Base-by-base conservation (phyloP, 495 filamentous ascomycete genomes). In the Thermochaetoides thermophila region DNA sequence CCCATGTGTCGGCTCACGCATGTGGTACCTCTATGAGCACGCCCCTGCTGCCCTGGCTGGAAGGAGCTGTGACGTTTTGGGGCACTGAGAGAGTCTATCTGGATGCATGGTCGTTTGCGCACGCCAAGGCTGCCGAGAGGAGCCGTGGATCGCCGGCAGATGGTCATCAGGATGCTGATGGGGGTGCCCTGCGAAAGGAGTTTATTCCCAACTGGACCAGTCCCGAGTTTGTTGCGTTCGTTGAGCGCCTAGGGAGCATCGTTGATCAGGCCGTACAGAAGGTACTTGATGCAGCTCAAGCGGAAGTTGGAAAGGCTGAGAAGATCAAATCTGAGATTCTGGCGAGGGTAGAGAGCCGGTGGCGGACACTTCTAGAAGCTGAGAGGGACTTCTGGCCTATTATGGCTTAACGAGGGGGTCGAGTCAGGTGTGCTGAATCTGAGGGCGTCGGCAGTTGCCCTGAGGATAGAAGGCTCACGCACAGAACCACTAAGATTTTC, bases 1-100 rank as follows among this genome's bases (percentile, higher is more conserved):
- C n/a, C n/a, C n/a, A n/a, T n/a, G n/a, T n/a, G n/a, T n/a, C n/a
- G n/a, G n/a, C n/a, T n/a, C n/a, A n/a, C n/a, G n/a, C n/a, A n/a
- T n/a, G n/a, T n/a, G n/a, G n/a, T n/a, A n/a, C n/a, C n/a, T n/a
- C n/a, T n/a, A n/a, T n/a, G n/a, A n/a, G n/a, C n/a, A n/a, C 26
- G 3, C 23, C 21, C 13, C 27, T 38, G 24, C 27, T 54, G 10
- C 48, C 47, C 1, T 57, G 48, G 49, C 49, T 84, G 11, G 76
- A 82, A 46, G 78, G 76, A 7, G 49, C 83, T 37, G 63, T 80
- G 7, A 68, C 80, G 14, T 63, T 84, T 13, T 86, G 78, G 75
- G 73, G 76, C 17, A 83, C 76, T 8, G 81, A 86, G 59, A 66
- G 61, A 3, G 66, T 61, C 38, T 78, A 78, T 48, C 36, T 78